phyloP scores from a whole-genome alignment of 192 early-diverging fungal genomes.

The Gonapodya sp. region DNA sequence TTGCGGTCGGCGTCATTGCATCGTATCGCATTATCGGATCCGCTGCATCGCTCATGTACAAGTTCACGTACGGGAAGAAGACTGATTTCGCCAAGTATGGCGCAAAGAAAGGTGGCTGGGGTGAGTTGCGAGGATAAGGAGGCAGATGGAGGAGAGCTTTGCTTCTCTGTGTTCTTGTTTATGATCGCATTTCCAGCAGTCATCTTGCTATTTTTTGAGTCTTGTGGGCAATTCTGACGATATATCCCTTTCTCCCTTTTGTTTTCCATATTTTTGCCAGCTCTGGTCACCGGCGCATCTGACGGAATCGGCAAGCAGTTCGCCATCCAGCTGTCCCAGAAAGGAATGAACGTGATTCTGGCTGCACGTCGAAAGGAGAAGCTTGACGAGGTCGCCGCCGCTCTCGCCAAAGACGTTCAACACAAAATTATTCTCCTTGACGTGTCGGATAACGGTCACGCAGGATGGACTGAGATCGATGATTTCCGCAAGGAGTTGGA shows the following conservation, averaged over 20 bases:
- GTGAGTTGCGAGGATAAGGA: too few relatives aligned
- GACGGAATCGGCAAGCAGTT: conserved; percentile 96
- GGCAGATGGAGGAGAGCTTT: too few relatives aligned
- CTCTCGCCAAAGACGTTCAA: conserved; percentile 34
- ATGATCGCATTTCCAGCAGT: too few relatives aligned
- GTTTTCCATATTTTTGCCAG: background rate
- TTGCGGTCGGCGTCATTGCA: conserved; percentile 25
- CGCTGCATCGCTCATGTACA: background rate
- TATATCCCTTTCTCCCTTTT: too few relatives aligned
- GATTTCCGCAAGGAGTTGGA: conserved; percentile 47
- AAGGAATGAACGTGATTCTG: conserved; percentile 73
- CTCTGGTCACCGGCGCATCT: conserved; percentile 83
- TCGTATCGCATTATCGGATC: background rate
- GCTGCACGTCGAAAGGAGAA: conserved; percentile 75
- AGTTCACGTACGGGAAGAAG: background rate
- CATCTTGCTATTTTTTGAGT: too few relatives aligned
- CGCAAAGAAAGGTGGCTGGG: background rate
- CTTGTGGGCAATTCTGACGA: too few relatives aligned
- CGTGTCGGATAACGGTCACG: conserved; percentile 50
- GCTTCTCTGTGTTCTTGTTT: too few relatives aligned
- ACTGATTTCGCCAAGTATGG: background rate
- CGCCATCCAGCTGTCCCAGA: conserved; percentile 77
- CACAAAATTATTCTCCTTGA: conserved; percentile 66
- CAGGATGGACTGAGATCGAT: conserved; percentile 45
- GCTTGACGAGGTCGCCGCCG: conserved; percentile 54